Conservation (phyloP, 176 grass and related monocot species). For the Elaeis guineensis region DNA sequence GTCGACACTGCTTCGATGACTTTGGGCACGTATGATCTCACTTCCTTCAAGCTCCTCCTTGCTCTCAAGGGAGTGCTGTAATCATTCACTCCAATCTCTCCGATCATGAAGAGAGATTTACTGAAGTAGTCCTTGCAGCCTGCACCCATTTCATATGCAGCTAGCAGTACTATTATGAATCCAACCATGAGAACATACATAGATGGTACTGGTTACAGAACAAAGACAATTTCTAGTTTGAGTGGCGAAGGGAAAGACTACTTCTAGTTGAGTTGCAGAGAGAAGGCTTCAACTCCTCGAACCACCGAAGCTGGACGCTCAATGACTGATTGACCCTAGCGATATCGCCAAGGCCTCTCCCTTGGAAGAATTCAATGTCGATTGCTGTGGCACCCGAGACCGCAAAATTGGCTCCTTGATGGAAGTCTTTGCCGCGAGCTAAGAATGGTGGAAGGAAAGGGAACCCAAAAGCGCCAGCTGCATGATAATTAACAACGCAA, state of each 20-base stretch:
- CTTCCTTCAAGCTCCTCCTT: background rate
- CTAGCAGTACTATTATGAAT: background rate
- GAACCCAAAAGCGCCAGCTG: constrained; percentile 73
- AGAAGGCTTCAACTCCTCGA: constrained; percentile 61
- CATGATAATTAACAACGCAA: background rate
- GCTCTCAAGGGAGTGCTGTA: background rate
- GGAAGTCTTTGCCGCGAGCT: constrained; percentile 29
- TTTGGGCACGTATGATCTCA: constrained; percentile 6
- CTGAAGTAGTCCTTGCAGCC: constrained; percentile 14
- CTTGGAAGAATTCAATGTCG: constrained; percentile 61
- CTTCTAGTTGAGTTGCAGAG: constrained; percentile 56
- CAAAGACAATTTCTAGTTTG: constrained; percentile 16
- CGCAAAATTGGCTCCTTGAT: constrained; percentile 76
- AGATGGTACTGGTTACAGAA: background rate
- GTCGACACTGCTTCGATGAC: constrained; percentile 4
- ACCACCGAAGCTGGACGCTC: constrained; percentile 61
- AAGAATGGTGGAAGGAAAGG: constrained; percentile 65
- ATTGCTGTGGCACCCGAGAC: constrained; percentile 70
- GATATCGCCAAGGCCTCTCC: constrained; percentile 37
- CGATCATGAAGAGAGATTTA: constrained; percentile 19
- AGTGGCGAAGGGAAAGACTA: background rate
- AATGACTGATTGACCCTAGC: constrained; percentile 64
- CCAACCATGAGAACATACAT: background rate
- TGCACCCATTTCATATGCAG: background rate
- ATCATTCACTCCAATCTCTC: constrained; percentile 25